Conservation (phyloP, 2,329 filamentous ascomycete genomes). For the Calonectria montana region DNA sequence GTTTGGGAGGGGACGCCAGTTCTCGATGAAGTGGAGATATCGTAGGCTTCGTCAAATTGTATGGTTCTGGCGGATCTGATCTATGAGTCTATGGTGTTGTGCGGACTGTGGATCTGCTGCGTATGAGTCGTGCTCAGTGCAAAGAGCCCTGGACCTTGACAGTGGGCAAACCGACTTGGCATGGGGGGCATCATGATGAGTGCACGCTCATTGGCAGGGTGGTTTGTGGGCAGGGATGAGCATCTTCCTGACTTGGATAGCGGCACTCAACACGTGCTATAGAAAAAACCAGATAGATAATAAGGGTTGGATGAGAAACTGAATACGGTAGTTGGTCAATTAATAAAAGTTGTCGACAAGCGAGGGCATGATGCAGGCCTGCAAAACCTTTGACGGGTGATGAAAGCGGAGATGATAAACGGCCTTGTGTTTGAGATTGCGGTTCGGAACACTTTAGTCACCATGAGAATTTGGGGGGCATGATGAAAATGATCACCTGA, state of each 20-base stretch:
- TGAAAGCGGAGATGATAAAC: conserved; percentile 19
- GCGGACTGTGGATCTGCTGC: background rate
- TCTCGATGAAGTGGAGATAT: background rate
- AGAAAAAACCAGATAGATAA: background rate
- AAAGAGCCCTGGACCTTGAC: conserved; percentile 22
- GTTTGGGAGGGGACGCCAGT: background rate
- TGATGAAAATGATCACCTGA: conserved; percentile 16
- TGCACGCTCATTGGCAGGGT: background rate
- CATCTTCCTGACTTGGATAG: background rate
- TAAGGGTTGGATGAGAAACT: conserved; percentile 5
- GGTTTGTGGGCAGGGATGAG: background rate
- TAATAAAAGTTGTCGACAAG: conserved; percentile 21
- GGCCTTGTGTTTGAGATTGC: conserved; percentile 14
- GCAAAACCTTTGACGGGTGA: background rate
- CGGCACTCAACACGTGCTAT: background rate
- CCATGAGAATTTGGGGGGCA: conserved; percentile 6
- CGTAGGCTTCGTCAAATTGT: background rate
- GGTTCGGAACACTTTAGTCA: conserved; percentile 26
- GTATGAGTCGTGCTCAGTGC: conserved; percentile 6
- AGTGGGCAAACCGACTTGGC: conserved; percentile 14
- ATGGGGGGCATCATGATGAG: conserved; percentile 5
- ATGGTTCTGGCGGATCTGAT: background rate
- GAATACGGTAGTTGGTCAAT: conserved; percentile 4
- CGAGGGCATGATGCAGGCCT: conserved; percentile 16
- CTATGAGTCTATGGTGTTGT: background rate